These are phyloP conservation scores for Magnaporthiopsis poae DNA, from an alignment of 2,329 filamentous ascomycete genomes.

Conservation along the genomic window DNA sequence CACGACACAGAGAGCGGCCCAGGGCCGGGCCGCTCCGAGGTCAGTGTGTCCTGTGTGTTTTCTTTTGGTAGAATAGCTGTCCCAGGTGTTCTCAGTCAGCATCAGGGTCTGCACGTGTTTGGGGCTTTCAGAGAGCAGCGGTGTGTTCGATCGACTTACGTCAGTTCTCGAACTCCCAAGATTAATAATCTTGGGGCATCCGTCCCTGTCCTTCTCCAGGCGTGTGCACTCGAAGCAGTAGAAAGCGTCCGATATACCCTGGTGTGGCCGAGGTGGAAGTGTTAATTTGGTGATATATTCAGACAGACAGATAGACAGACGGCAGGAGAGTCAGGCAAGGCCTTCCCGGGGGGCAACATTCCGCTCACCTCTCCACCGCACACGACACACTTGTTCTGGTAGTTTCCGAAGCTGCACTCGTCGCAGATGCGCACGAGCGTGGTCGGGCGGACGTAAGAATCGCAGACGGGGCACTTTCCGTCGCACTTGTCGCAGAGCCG, in stretches of 20 bases:
- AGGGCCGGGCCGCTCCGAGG: slow-evolving; percentile 37
- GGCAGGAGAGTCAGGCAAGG: not conserved
- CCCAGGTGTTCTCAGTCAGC: slow-evolving; percentile 17
- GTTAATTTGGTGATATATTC: not conserved
- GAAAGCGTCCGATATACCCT: slow-evolving; percentile 90
- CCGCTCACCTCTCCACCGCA: slow-evolving; percentile 69
- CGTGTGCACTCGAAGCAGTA: slow-evolving; percentile 99
- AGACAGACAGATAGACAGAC: not conserved
- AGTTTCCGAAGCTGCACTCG: slow-evolving; percentile 98
- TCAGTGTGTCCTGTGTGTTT: slow-evolving; percentile 55
- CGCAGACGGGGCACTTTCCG: slow-evolving; percentile 97
- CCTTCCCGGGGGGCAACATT: not conserved
- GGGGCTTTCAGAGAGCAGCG: slow-evolving; percentile 3
- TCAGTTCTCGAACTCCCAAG: slow-evolving; percentile 91
- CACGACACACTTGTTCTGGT: slow-evolving; percentile 99
- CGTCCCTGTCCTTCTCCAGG: slow-evolving; percentile 91
- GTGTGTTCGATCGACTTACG: slow-evolving; percentile 47
- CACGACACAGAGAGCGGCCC: slow-evolving; percentile 23
- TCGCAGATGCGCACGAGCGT: slow-evolving; percentile 97
- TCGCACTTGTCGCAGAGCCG: slow-evolving; percentile 99
- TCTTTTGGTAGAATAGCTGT: slow-evolving; percentile 56
- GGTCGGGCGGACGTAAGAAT: slow-evolving; percentile 95
- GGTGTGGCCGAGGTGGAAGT: not conserved
- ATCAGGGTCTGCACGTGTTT: slow-evolving; percentile 4
- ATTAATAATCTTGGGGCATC: slow-evolving; percentile 99